A percentile compares a stretch with the other conserved stretches of the same genome.
Conservation (phyloP, 148 eudicot genomes). For the Spergularia marina region DNA sequence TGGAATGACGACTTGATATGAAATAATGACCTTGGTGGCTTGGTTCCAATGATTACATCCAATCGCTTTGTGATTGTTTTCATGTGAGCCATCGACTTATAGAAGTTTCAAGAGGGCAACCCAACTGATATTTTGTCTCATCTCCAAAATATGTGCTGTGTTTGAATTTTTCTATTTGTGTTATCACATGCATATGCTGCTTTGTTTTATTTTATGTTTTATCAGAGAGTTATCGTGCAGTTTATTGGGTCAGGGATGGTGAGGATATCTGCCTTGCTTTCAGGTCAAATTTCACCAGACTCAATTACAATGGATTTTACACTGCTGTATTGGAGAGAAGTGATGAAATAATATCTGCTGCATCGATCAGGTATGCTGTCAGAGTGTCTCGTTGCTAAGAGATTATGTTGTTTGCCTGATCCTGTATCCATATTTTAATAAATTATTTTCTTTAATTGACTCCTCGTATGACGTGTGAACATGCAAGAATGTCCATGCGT, state of each 20-base stretch:
- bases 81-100: not conserved
- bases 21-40: not conserved
- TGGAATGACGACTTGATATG: not conserved
- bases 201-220: not conserved
- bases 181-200: not conserved
- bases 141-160: not conserved
- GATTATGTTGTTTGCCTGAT: not conserved
- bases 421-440: not conserved
- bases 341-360: conserved; percentile 87
- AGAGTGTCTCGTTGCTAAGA: not conserved
- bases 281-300: conserved; percentile 87
- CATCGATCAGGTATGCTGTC: conserved; percentile 79
- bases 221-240: not conserved
- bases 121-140: not conserved
- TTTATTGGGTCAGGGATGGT: not conserved
- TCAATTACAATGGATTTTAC: conserved; percentile 77
- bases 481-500: not conserved
- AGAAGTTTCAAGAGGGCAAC: not conserved
- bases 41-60: not conserved
- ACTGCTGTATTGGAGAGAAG: conserved; percentile 87
- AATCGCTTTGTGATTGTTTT: not conserved
- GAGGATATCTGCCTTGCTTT: conserved; percentile 12
- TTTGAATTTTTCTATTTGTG: not conserved
- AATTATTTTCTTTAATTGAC: not conserved
- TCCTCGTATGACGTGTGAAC: not conserved